Percentiles rank a stretch among this genome's conserved stretches.
Conservation (phyloP, 257 asterid genomes). For the Solanum lycopersicoides region DNA sequence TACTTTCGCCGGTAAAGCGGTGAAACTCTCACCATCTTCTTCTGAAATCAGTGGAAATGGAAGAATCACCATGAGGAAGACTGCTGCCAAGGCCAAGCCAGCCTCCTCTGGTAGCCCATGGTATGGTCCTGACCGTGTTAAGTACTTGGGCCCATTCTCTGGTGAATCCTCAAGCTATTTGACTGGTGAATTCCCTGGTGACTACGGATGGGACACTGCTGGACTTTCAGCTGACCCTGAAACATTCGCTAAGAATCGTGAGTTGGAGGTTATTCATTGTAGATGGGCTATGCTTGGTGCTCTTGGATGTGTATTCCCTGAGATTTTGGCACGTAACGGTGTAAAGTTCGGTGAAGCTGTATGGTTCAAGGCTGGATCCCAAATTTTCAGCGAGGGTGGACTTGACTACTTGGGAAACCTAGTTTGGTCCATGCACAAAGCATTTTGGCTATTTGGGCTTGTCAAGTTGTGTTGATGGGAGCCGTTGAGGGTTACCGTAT, state of each 20-base stretch:
- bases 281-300: slow-evolving; percentile 47
- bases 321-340: slow-evolving; percentile 29
- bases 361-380: slow-evolving; percentile 34
- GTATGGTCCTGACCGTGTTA: slow-evolving; percentile 28
- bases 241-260: slow-evolving; percentile 30
- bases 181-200: slow-evolving; percentile 43
- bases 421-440: slow-evolving; percentile 32
- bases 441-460: slow-evolving; percentile 36
- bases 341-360: slow-evolving; percentile 35
- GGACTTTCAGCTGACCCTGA: slow-evolving; percentile 44
- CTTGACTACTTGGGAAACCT: slow-evolving; percentile 32
- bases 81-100: slow-evolving; percentile 12
- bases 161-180: slow-evolving; percentile 38
- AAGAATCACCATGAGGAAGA: slow-evolving; percentile 29
- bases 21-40: slow-evolving; percentile 28
- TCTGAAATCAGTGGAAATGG: slow-evolving; percentile 18
- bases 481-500: slow-evolving; percentile 36
- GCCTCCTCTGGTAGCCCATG: slow-evolving; percentile 28
- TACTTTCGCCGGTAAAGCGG: slow-evolving; percentile 36
- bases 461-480: slow-evolving; percentile 36
- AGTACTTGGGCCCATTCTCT: slow-evolving; percentile 33
- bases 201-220: slow-evolving; percentile 44
- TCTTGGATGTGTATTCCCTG: slow-evolving; percentile 38
- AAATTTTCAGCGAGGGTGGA: slow-evolving; percentile 32
- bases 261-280: slow-evolving; percentile 26